phyloP scores from a whole-genome alignment of 306 rosid genomes.

The Abrus pulchellus region DNA sequence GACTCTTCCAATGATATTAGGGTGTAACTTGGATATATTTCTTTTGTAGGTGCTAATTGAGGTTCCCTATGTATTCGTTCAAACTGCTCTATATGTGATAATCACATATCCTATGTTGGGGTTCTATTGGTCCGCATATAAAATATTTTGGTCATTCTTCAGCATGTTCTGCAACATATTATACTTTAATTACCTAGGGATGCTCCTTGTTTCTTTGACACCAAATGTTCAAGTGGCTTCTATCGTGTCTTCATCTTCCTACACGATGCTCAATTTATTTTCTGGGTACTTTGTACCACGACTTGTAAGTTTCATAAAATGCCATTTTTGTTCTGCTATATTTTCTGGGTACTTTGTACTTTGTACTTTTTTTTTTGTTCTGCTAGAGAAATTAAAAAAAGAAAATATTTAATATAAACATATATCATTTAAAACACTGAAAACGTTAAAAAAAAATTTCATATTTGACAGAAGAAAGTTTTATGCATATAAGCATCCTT shows the following conservation, averaged over 20 bases:
- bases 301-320: constrained; percentile 56
- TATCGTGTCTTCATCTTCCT: constrained; percentile 59
- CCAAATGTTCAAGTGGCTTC: constrained; percentile 73
- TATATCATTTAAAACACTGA: no score
- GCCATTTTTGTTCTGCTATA: not conserved
- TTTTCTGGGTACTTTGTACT: no score
- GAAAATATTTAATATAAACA: not conserved
- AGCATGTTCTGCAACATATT: constrained; percentile 64
- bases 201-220: constrained; percentile 71
- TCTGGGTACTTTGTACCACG: constrained; percentile 67
- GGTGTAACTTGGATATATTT: constrained; percentile 29
- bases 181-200: constrained; percentile 67
- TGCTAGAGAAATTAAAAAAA: not conserved
- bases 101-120: constrained; percentile 79
- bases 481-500: no score
- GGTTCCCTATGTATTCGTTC: constrained; percentile 64
- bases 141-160: constrained; percentile 72
- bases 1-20: not conserved
- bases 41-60: constrained; percentile 66
- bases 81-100: constrained; percentile 55
- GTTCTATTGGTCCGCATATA: constrained; percentile 57
- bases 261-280: constrained; percentile 64
- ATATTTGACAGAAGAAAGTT: no score
- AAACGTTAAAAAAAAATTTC: no score
- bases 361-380: not conserved